These are phyloP conservation scores for Zymoseptoria ardabiliae DNA, from an alignment of 2,329 filamentous ascomycete species.

Conservation along the genomic window DNA sequence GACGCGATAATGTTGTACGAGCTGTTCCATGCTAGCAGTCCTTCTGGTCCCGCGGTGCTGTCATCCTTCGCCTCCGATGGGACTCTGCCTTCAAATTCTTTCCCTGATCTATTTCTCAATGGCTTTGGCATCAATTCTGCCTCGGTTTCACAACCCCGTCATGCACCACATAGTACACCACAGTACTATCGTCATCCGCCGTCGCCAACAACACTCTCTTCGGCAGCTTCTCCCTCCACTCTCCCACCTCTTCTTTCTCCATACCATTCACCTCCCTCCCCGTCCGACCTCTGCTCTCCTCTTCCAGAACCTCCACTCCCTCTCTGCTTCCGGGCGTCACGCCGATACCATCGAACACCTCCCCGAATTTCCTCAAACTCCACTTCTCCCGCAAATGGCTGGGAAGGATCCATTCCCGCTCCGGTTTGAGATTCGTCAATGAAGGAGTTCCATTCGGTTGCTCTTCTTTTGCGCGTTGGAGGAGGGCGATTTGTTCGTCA, in stretches of 20 bases:
- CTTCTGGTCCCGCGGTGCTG: neutral
- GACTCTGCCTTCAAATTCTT: neutral
- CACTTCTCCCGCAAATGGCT: slow-evolving; percentile 66
- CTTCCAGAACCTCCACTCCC: slow-evolving; percentile 20
- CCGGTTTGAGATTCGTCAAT: slow-evolving; percentile 26
- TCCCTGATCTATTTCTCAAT: neutral
- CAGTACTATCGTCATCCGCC: slow-evolving; percentile 70
- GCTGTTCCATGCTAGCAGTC: neutral
- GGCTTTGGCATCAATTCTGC: slow-evolving; percentile 56
- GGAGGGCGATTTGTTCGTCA: slow-evolving; percentile 69
- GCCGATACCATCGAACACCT: slow-evolving; percentile 56
- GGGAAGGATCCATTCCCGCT: slow-evolving; percentile 71
- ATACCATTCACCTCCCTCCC: slow-evolving; percentile 9
- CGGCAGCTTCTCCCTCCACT: slow-evolving; percentile 35
- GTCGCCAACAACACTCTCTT: slow-evolving; percentile 71
- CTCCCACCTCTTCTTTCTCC: slow-evolving; percentile 17
- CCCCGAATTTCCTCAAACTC: slow-evolving; percentile 58
- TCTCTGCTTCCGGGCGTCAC: slow-evolving; percentile 33
- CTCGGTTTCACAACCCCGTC: slow-evolving; percentile 81
- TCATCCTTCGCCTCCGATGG: too few relatives aligned
- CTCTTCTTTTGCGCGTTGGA: slow-evolving; percentile 46
- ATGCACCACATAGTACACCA: slow-evolving; percentile 78
- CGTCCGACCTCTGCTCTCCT: neutral
- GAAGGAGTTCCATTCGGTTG: slow-evolving; percentile 26
- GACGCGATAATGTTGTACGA: neutral